Percentiles rank a stretch among this genome's conserved stretches.
These are phyloP conservation scores for Fusarium verticillioides DNA, from an alignment of 2,329 filamentous ascomycete species.

Conservation along the genomic window DNA sequence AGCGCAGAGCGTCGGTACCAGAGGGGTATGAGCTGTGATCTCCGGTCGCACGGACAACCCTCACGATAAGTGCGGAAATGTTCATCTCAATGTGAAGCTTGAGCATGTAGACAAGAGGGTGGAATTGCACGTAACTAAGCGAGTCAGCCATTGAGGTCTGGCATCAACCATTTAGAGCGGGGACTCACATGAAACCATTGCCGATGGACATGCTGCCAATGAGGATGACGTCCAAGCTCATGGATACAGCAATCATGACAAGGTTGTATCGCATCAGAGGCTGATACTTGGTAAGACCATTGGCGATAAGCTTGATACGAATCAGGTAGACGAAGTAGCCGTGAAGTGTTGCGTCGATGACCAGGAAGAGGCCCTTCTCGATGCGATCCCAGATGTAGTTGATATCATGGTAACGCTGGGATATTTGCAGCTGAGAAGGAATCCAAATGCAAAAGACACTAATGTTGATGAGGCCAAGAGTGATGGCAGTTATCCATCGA, in stretches of 20 bases:
- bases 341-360: slow-evolving; percentile 48
- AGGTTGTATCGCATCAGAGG: slow-evolving; percentile 52
- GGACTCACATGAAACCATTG: slow-evolving; percentile 39
- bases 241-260: slow-evolving; percentile 40
- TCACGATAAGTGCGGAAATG: slow-evolving; percentile 38
- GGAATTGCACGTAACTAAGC: slow-evolving; percentile 40
- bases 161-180: neutral
- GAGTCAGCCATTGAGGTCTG: neutral
- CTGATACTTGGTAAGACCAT: slow-evolving; percentile 61
- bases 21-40: slow-evolving; percentile 34
- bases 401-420: slow-evolving; percentile 16
- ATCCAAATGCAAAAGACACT: slow-evolving; percentile 37
- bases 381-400: slow-evolving; percentile 33
- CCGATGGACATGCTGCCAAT: slow-evolving; percentile 41
- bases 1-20: slow-evolving; percentile 31
- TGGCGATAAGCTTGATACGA: slow-evolving; percentile 54
- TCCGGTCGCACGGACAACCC: slow-evolving; percentile 40
- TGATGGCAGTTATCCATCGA: slow-evolving; percentile 15
- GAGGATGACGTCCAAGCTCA: slow-evolving; percentile 42
- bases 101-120: slow-evolving; percentile 42
- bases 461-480: slow-evolving; percentile 32
- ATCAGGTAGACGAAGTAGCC: slow-evolving; percentile 51
- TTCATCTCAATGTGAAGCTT: slow-evolving; percentile 44
- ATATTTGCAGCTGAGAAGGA: slow-evolving; percentile 31
- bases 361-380: slow-evolving; percentile 28